Conservation (phyloP, 2,329 filamentous ascomycete species). For the Fusarium sp. region DNA sequence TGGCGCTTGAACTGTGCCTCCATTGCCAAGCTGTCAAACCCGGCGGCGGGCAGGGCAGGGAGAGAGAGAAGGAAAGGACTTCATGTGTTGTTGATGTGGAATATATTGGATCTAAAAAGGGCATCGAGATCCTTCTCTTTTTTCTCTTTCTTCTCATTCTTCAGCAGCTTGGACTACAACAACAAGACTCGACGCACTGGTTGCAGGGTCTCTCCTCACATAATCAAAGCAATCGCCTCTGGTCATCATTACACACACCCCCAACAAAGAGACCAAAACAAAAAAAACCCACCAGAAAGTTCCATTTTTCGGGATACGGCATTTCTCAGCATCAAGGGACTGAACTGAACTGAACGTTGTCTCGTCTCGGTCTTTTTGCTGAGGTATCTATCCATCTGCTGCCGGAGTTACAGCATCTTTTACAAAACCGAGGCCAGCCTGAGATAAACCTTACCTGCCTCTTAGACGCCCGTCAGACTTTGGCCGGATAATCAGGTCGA, state of each 20-base stretch:
- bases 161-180: neutral
- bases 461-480: conserved; percentile 4
- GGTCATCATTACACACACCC: neutral
- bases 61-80: neutral
- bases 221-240: neutral
- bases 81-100: neutral
- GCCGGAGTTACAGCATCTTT: neutral
- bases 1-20: conserved; percentile 36
- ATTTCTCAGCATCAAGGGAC: conserved; percentile 25
- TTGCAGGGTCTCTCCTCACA: conserved; percentile 16
- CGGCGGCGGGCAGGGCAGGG: neutral
- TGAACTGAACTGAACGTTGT: neutral
- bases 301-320: conserved; percentile 11
- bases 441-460: neutral
- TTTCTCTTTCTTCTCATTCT: neutral
- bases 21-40: conserved; percentile 33
- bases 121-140: conserved; percentile 12
- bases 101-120: conserved; percentile 24
- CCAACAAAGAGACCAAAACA: neutral
- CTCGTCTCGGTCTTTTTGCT: neutral
- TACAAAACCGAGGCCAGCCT: neutral
- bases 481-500: conserved; percentile 1
- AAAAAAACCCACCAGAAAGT: conserved; percentile 11
- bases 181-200: conserved; percentile 19
- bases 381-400: neutral